Evolutionary conservation across 768 basidiomycete genomes (phyloP).

Genomic region (Neoboletus brunneissimus): DNA sequence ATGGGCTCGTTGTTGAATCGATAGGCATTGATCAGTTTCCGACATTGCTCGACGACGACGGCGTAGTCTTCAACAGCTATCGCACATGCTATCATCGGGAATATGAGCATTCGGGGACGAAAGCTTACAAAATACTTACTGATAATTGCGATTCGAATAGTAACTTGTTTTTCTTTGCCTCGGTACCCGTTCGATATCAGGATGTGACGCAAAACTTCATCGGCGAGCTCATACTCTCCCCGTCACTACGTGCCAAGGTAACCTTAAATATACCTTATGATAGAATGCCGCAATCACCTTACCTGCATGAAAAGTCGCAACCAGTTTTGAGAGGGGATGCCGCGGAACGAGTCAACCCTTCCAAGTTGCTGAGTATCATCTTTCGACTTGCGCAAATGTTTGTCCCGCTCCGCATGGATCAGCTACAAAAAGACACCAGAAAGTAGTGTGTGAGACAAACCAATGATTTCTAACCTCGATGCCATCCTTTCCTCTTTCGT

Average conservation of each 20-base stretch:
- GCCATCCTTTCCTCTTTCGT: conserved; percentile 39
- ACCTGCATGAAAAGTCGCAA: conserved; percentile 83
- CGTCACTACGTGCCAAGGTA: conserved; percentile 46
- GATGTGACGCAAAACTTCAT: conserved; percentile 75
- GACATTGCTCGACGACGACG: conserved; percentile 69
- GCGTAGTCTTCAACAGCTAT: conserved; percentile 52
- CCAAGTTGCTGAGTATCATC: conserved; percentile 39
- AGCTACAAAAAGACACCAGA: not conserved
- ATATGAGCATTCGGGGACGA: not conserved
- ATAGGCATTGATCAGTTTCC: conserved; percentile 68
- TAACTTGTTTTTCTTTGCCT: conserved; percentile 56
- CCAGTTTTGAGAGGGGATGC: conserved; percentile 83
- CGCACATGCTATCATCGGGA: conserved; percentile 59
- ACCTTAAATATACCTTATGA: conserved; percentile 5
- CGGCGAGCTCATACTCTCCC: conserved; percentile 61
- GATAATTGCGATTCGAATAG: conserved; percentile 72
- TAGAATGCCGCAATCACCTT: not conserved
- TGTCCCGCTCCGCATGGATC: conserved; percentile 21
- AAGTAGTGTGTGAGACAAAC: not conserved
- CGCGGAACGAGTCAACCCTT: conserved; percentile 69
- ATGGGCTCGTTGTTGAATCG: conserved; percentile 88
- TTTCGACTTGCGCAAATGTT: conserved; percentile 46
- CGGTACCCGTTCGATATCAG: conserved; percentile 72
- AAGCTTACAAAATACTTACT: conserved; percentile 41
- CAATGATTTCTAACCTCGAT: conserved; percentile 70